Percentiles rank a stretch among this genome's conserved stretches.
Conservation (phyloP, 179 eudicot genomes). For the Gypsophila paniculata region DNA sequence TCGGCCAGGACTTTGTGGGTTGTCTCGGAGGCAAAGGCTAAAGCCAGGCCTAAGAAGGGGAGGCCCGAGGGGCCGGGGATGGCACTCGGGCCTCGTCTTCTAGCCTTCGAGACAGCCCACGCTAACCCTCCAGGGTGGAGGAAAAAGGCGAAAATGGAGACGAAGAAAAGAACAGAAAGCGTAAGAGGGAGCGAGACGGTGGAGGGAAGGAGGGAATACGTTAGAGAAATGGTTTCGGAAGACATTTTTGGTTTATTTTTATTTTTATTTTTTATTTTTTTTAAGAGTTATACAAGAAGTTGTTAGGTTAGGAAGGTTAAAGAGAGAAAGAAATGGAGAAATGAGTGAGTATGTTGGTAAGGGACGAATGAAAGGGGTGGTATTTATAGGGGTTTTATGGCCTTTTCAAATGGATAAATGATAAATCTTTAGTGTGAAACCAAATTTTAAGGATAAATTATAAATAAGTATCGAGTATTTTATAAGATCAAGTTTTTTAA, state of each 20-base stretch:
- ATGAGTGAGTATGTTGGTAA: background rate
- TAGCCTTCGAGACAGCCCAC: conserved; percentile 39
- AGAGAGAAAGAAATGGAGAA: background rate
- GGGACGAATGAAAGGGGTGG: background rate
- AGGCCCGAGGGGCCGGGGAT: conserved; percentile 74
- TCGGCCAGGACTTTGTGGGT: conserved; percentile 47
- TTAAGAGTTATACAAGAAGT: background rate
- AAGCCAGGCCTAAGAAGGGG: conserved; percentile 51
- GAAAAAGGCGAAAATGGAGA: conserved; percentile 24
- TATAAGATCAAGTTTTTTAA: too few relatives aligned
- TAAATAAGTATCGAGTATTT: too few relatives aligned
- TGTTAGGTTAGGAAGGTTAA: background rate
- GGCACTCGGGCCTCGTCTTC: conserved; percentile 19
- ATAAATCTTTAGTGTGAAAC: too few relatives aligned
- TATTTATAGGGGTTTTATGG: background rate
- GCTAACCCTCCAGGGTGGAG: conserved; percentile 57
- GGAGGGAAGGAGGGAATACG: conserved; percentile 16
- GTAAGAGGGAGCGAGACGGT: conserved; percentile 24
- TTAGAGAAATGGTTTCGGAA: background rate
- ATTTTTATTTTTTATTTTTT: too few relatives aligned
- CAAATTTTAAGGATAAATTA: too few relatives aligned
- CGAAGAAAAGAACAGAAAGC: conserved; percentile 16
- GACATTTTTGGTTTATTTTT: conserved; percentile 18
- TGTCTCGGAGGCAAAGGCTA: conserved; percentile 33
- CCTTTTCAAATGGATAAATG: too few relatives aligned